phyloP scores from a whole-genome alignment of 202 grass and related monocot genomes.

The Digitaria exilis region DNA sequence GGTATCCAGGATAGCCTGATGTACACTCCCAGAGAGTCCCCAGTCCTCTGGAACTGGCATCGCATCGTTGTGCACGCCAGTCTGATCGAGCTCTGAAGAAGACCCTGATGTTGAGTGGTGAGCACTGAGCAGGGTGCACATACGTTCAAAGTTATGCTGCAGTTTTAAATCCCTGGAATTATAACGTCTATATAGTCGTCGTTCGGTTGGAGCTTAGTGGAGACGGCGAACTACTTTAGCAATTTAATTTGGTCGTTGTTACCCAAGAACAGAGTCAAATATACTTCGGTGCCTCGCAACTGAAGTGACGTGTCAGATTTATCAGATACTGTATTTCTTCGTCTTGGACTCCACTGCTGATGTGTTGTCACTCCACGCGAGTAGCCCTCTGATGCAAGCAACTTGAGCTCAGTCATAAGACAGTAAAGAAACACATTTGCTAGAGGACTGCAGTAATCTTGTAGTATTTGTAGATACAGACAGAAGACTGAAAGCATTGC shows the following conservation, averaged over 20 bases:
- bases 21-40: neutral
- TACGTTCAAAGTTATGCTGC: slow-evolving; percentile 42
- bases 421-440: neutral
- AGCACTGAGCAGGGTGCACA: neutral
- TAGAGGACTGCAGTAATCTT: neutral
- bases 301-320: neutral
- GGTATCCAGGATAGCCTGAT: neutral
- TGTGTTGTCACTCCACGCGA: neutral
- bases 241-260: neutral
- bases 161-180: neutral
- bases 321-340: neutral
- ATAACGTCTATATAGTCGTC: neutral
- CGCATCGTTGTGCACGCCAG: neutral
- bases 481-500: neutral
- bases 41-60: neutral
- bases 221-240: neutral
- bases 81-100: slow-evolving; percentile 7
- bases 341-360: neutral
- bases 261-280: neutral
- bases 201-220: neutral
- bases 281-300: neutral
- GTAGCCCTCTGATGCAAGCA: neutral
- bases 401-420: neutral
- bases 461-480: neutral
- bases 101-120: neutral